Conservation (phyloP, 2,329 filamentous ascomycete species). For the Sporothrix curviconia region DNA sequence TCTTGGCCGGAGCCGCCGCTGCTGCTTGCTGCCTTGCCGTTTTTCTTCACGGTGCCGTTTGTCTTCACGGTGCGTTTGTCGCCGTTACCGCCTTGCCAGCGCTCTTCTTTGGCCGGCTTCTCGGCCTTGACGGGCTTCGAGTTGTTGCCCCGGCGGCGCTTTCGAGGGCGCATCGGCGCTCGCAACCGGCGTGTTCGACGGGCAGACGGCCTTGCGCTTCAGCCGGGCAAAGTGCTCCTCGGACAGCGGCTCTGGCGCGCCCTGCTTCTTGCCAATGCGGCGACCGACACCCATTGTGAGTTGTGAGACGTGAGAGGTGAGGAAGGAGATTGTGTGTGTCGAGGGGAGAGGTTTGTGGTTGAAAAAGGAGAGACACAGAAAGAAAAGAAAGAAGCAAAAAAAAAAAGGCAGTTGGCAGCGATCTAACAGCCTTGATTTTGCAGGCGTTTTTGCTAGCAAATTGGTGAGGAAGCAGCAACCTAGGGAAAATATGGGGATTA, state of each 20-base stretch:
- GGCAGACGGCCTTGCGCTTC: slow-evolving; percentile 77
- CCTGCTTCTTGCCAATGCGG: slow-evolving; percentile 88
- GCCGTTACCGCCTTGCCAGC: slow-evolving; percentile 15
- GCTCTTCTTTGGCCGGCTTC: slow-evolving; percentile 28
- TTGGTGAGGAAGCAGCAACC: not conserved
- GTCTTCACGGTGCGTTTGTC: no score
- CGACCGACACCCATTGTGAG: slow-evolving; percentile 75
- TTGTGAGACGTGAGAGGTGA: not conserved
- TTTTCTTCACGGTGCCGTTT: slow-evolving; percentile 28
- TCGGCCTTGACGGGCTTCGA: slow-evolving; percentile 28
- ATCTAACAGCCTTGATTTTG: not conserved
- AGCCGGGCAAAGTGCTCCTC: slow-evolving; percentile 69
- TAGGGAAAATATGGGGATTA: not conserved
- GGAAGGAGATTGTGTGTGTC: not conserved
- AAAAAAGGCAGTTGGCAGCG: not conserved
- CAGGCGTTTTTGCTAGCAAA: not conserved
- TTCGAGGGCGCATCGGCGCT: slow-evolving; percentile 45
- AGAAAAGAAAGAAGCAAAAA: not conserved
- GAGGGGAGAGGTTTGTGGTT: not conserved
- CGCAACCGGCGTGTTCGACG: slow-evolving; percentile 44
- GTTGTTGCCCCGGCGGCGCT: slow-evolving; percentile 35
- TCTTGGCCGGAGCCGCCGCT: slow-evolving; percentile 26
- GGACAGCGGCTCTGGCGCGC: slow-evolving; percentile 72
- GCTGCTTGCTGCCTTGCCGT: not conserved
- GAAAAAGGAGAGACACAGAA: not conserved